Base-by-base conservation (phyloP, 2,329 filamentous ascomycete species). In the Dactylellina cionopaga region DNA sequence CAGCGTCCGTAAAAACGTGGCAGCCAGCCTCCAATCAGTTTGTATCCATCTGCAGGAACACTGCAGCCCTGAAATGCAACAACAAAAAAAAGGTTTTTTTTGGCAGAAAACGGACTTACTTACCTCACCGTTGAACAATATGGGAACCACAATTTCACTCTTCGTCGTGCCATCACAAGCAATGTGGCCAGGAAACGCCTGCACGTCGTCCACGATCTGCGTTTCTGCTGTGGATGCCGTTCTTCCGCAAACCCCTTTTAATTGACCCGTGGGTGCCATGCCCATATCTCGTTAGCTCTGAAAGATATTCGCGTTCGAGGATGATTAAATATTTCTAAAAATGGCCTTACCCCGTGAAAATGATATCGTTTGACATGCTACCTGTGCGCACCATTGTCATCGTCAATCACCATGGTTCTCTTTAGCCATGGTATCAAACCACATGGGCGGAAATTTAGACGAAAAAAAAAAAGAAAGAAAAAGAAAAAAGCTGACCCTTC, bases 61-160 rank as follows among this genome's bases (percentile, higher is more conserved):
- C n/a, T 55, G 75, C 74, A 74, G 75, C 77, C 9, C 74, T 77
- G 3, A 51, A 77, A 78, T 3, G 7, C 17, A 10, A 10, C 11
- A 10, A 10, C 29, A 9, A 25, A 11, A 7, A 15, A 4, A n/a
- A 9, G 29, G 47, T 63, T 22, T 44, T 46, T 51, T 52, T 58
- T 51, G 41, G 59, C 56, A 56, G 27, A 43, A 52, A 69, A 55
- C 35, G 35, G 41, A 77, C 80, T 76, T n/a, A n/a, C n/a, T n/a
- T 74, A 84, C 83, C 80, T 83, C 83, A 19, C 79, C 83, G n/a
- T 76, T 76, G 51, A 82, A 78, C 7, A 90, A 75, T 73, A 94
- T 85, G 1, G 91, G 91, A 51, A 94, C 91, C 15, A 95, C 91
- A 78, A 95, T 89, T 82, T 95, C 91, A 78, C 91, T 93, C 81